These are phyloP conservation scores for Dipteronia sinensis DNA, from an alignment of 345 rosid species.

Conservation along the genomic window DNA sequence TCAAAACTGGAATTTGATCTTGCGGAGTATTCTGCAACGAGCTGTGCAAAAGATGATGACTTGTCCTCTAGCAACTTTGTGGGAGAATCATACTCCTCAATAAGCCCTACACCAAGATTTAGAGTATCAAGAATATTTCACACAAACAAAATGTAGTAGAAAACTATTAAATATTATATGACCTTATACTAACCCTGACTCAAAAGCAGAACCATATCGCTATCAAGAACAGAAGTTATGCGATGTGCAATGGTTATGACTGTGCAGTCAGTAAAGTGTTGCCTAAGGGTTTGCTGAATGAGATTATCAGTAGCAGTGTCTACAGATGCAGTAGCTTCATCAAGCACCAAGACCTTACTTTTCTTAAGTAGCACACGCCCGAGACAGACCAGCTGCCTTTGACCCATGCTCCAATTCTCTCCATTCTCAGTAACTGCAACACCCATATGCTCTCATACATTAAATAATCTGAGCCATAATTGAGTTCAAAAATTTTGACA, in stretches of 20 bases:
- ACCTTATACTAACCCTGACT: constrained; percentile 54
- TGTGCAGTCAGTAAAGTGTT: constrained; percentile 65
- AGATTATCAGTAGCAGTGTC: constrained; percentile 85
- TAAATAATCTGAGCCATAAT: background rate
- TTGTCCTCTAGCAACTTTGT: constrained; percentile 55
- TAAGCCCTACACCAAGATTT: constrained; percentile 46
- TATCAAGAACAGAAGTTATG: constrained; percentile 80
- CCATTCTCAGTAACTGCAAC: constrained; percentile 73
- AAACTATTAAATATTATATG: background rate
- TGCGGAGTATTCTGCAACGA: constrained; percentile 70
- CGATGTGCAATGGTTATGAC: constrained; percentile 86
- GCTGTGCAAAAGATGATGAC: constrained; percentile 73
- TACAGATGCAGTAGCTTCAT: constrained; percentile 92
- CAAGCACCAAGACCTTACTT: constrained; percentile 79
- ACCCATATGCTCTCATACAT: constrained; percentile 6
- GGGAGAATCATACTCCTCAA: constrained; percentile 72
- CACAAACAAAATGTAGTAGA: background rate
- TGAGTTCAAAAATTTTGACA: background rate
- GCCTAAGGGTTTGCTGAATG: constrained; percentile 70
- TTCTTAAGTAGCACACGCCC: constrained; percentile 81
- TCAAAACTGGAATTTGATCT: constrained; percentile 58
- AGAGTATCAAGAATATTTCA: background rate
- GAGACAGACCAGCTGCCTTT: constrained; percentile 81
- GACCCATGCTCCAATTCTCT: constrained; percentile 97
- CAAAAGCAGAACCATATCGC: constrained; percentile 80